Percentiles rank a stretch among this genome's conserved stretches.
phyloP scores from a whole-genome alignment of 23 red algal species.

The Pyropia yezoensis region DNA sequence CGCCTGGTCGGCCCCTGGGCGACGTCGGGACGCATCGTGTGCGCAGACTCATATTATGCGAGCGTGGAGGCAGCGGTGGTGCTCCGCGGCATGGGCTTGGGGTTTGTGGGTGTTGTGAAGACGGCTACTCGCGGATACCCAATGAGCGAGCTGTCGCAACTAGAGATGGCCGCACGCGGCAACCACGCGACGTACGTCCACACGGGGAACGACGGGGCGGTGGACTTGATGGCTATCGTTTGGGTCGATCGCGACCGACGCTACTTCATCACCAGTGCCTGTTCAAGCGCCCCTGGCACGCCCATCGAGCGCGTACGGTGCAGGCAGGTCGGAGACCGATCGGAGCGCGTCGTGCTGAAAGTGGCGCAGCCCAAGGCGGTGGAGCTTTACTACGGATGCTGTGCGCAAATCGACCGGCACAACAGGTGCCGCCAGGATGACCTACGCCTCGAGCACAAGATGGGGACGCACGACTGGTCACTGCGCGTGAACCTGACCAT shows the following conservation, averaged over 20 bases:
- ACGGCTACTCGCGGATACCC: conserved; percentile 9
- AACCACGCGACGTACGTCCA: background rate
- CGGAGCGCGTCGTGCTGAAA: conserved; percentile 1
- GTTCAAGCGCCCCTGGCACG: background rate
- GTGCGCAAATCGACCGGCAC: conserved; percentile 14
- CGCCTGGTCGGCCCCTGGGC: conserved; percentile 7
- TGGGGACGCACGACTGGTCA: conserved; percentile 13
- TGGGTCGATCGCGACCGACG: conserved; percentile 25
- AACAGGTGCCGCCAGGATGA: conserved; percentile 22
- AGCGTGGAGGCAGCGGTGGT: conserved; percentile 1
- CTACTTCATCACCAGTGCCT: conserved; percentile 5
- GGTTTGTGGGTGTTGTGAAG: conserved; percentile 16
- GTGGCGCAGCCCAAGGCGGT: background rate
- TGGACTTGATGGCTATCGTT: conserved; percentile 11
- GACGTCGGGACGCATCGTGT: conserved; percentile 1
- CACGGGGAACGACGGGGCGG: background rate
- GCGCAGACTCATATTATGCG: conserved; percentile 10
- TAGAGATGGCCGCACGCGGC: conserved; percentile 5
- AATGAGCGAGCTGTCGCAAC: background rate
- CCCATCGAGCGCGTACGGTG: background rate
- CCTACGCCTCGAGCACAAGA: conserved; percentile 12
- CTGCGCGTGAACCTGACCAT: conserved; percentile 7
- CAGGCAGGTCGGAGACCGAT: background rate
- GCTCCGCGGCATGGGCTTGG: conserved; percentile 1
- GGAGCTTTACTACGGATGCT: conserved; percentile 3